Evolutionary conservation across 2,329 filamentous ascomycete species (phyloP).

Genomic region (Penicillium sp.): DNA sequence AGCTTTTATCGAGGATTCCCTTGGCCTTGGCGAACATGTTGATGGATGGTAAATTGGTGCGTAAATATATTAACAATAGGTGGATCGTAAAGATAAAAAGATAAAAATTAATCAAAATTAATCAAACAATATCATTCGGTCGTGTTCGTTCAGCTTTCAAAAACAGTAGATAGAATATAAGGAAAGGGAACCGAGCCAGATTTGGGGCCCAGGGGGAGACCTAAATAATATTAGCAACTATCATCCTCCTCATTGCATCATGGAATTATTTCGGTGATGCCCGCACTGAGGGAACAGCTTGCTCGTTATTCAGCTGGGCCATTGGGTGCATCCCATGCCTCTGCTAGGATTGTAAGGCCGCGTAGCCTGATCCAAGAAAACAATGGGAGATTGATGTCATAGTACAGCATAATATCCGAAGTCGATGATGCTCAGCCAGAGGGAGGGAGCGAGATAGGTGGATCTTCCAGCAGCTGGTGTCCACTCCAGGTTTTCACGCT

Average conservation of each 20-base stretch:
- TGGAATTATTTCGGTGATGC: constrained; percentile 9
- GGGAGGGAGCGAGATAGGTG: not conserved
- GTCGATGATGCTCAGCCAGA: constrained; percentile 8
- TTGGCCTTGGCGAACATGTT: constrained; percentile 16
- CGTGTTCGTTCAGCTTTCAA: constrained; percentile 16
- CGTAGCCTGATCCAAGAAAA: constrained; percentile 4
- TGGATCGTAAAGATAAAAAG: constrained; percentile 4
- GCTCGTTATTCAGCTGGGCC: not conserved
- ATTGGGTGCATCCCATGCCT: constrained; percentile 4
- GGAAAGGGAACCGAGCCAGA: not conserved
- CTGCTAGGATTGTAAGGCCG: constrained; percentile 7
- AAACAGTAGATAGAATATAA: not conserved
- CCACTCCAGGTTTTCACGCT: not conserved
- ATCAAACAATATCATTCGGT: constrained; percentile 16
- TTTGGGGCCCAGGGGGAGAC: not conserved
- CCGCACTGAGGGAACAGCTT: constrained; percentile 4
- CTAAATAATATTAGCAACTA: constrained; percentile 10
- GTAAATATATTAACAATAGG: not conserved
- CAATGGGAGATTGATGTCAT: not conserved
- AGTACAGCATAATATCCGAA: not conserved
- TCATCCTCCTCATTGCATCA: constrained; percentile 20
- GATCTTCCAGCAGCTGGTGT: not conserved
- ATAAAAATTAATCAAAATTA: too few relatives aligned
- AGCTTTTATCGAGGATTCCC: constrained; percentile 8
- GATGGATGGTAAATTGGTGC: not conserved